Base-by-base conservation (phyloP, 257 asterid species). In the Solanum peruvianum region DNA sequence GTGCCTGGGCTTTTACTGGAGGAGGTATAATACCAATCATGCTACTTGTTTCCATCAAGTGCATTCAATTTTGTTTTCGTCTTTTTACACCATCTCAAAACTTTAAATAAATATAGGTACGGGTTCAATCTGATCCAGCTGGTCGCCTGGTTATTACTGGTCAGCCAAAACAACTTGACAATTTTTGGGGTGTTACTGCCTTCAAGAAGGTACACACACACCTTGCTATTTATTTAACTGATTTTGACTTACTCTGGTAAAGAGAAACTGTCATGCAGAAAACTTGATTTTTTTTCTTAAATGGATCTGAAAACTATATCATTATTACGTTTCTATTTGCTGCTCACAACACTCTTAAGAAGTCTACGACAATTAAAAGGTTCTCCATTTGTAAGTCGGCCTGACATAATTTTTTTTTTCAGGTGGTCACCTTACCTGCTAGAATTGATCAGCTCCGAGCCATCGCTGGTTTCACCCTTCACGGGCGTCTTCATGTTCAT, bases 381-480 rank as follows among this genome's bases (percentile, higher is more conserved):
- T 1, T 67, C 42, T 70, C 76, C 12, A 14, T 31, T 70, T 72
- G 47, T 72, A 10, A 20, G 49, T 21, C 20, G 45, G 41, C 47
- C 33, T 35, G 16, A 9, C 18, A 35, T 37, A 18, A 0, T 18
- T 6, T 29, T 20, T 60, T 41, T 11, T 20, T 82, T 58, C 86
- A 95, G 98, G 96, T 94, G 83, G 92, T 95, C 20, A 94, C 87
- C 91, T 89, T 95, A 89, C 98, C 98, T 27, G 92, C 90, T 27
- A 91, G 95, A 88, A 94, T 95, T 39, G 94, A 95, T 88, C 98
- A 97, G 4, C 92, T 93, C 73, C 94, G 89, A 85, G 93, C 98
- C 16, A 93, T 95, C 75, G 98, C 98, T 21, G 95, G 91, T 44
- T 95, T 95, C 56, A 95, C 97, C 91, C 92, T 94, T 62, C 96